Conservation (phyloP, 208 protist genomes). For the Acanthamoeba lenticulata region DNA sequence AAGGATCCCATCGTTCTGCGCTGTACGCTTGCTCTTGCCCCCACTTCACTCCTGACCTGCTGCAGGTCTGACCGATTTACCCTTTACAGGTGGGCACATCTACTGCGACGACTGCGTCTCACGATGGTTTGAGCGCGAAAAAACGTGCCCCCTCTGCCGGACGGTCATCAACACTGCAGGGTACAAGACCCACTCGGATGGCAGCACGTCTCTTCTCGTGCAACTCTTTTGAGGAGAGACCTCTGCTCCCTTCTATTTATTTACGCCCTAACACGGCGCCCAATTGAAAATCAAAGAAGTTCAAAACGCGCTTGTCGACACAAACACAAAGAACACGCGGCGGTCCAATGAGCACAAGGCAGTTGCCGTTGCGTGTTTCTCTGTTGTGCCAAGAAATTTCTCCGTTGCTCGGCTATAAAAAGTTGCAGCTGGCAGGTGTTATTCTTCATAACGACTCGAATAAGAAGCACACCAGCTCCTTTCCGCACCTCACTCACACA, state of each 20-base stretch:
- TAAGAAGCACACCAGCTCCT: background rate
- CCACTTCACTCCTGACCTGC: background rate
- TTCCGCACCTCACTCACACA: background rate
- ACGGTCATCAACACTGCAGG: constrained; percentile 61
- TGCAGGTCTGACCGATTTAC: background rate
- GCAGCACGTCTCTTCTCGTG: constrained; percentile 46
- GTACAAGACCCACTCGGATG: constrained; percentile 68
- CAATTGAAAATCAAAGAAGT: background rate
- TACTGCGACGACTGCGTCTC: constrained; percentile 76
- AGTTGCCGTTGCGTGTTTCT: background rate
- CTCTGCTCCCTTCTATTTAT: background rate
- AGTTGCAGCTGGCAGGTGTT: background rate
- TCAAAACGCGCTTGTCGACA: background rate
- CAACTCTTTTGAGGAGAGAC: constrained; percentile 30
- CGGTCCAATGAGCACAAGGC: background rate
- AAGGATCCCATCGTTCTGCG: constrained; percentile 11
- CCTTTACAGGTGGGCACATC: constrained; percentile 70
- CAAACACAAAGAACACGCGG: background rate
- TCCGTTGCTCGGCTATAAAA: background rate
- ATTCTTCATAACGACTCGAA: background rate
- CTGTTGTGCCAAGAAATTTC: background rate
- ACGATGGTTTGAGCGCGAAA: constrained; percentile 74
- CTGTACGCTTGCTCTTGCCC: constrained; percentile 11
- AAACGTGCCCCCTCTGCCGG: constrained; percentile 74
- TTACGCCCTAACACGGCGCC: background rate